Base-by-base conservation (phyloP, 352 stramenopile species). In the Phytophthora pseudosyringae region DNA sequence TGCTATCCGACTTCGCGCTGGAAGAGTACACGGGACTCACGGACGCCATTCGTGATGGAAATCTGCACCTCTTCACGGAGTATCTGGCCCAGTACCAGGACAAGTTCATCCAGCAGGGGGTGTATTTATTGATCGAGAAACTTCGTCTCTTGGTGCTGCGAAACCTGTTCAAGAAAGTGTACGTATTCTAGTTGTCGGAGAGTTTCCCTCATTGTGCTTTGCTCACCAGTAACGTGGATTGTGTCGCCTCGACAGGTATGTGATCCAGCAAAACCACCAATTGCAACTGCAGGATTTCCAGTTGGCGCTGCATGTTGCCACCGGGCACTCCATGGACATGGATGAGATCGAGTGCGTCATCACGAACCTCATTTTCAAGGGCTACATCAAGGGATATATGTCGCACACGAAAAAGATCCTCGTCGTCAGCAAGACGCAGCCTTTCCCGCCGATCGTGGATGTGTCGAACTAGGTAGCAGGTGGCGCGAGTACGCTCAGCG, bases 341-440 rank as follows among this genome's bases (percentile, higher is more conserved):
- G 93, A 98, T 67, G 94, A 98, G 79, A 91, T 99, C 44, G 97
- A 99, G 80, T 99, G 97, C 58, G 91, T 99, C 51, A 73, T 99
- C 33, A 93, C 95, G 28, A 99, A 99, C 76, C 81, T 99, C 36
- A 99, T 99, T 69, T 98, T 97, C 73, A 97, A 97, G 62, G 91
- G 94, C 32, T 97, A 97, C 71, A 86, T 99, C 67, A 97, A 97
- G 52, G 97, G 97, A 13, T 99, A 99, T 82, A 97, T 99, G 75
- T 98, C 92, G 50, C 96, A 99, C 78, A 84, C 93, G 59, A 98
- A 98, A 76, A 97, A 98, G 71, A 90, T 98, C 8, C 78, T 99
- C 32, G 95, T 99, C 15, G 79, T 99, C 29, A 98, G 90, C 67
- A 99, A 99, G 66, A 78, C 91, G 60, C 89, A 97, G 66, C 88